phyloP scores from a whole-genome alignment of 192 early-diverging fungal genomes.

The Coemansia reversa region DNA sequence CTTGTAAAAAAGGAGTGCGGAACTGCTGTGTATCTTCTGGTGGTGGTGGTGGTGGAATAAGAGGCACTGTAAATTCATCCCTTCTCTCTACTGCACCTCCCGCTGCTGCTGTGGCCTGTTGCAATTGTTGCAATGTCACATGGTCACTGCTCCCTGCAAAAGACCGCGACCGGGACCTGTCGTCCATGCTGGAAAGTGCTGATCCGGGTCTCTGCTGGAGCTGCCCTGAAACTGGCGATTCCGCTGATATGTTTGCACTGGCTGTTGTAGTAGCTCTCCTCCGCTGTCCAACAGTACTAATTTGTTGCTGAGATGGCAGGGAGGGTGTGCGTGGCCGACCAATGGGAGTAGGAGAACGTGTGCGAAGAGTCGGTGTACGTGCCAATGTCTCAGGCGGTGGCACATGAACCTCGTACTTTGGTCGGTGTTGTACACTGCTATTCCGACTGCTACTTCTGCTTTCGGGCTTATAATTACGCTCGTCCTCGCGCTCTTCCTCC shows the following conservation, averaged over 20 bases:
- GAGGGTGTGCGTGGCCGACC: constrained; percentile 6
- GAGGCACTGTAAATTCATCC: constrained; percentile 6
- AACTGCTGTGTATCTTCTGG: constrained; percentile 31
- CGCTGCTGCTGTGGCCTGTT: constrained; percentile 13
- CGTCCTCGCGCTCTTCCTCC: constrained; percentile 22
- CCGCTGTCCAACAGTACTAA: constrained; percentile 10
- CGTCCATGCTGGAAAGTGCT: not conserved
- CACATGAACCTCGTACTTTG: constrained; percentile 40
- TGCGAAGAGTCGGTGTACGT: constrained; percentile 43
- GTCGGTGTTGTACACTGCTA: constrained; percentile 6
- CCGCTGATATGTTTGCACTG: not conserved
- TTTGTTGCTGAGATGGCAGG: constrained; percentile 5
- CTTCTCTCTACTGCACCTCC: constrained; percentile 1
- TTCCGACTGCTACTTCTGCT: not conserved
- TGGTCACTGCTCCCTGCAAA: constrained; percentile 35
- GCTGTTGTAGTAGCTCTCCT: constrained; percentile 28
- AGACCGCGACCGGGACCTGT: constrained; percentile 40
- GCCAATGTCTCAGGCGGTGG: constrained; percentile 43
- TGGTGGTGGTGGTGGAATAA: constrained; percentile 43
- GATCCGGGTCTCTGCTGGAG: not conserved
- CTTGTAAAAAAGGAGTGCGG: constrained; percentile 30
- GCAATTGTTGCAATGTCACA: constrained; percentile 39
- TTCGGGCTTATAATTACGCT: constrained; percentile 6
- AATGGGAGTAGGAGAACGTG: constrained; percentile 39
- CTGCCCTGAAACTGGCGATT: not conserved